Conservation (phyloP, 805 yeast genomes). For the Candida arabinofermentans region DNA sequence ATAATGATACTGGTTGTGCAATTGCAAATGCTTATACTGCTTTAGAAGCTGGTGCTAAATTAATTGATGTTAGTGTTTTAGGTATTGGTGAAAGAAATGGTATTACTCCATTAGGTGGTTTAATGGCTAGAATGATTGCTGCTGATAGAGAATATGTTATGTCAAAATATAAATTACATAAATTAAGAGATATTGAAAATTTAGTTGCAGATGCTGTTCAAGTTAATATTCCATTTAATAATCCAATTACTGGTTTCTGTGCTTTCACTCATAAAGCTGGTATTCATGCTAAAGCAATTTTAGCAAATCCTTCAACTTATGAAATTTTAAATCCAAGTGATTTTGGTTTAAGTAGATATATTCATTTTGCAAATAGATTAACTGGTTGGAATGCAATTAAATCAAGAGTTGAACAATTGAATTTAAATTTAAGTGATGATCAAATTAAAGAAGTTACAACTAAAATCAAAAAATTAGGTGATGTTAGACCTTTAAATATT, state of each 20-base stretch:
- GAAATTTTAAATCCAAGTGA: slow-evolving; percentile 93
- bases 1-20: slow-evolving; percentile 98
- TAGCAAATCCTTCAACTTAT: slow-evolving; percentile 98
- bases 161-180: slow-evolving; percentile 91
- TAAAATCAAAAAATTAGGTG: slow-evolving; percentile 92
- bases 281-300: slow-evolving; percentile 96
- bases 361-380: slow-evolving; percentile 95
- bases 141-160: slow-evolving; percentile 96
- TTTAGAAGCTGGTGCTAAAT: slow-evolving; percentile 93
- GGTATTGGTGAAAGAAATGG: slow-evolving; percentile 99
- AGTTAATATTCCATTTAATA: slow-evolving; percentile 95
- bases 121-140: slow-evolving; percentile 99
- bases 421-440: slow-evolving; percentile 82
- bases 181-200: slow-evolving; percentile 92
- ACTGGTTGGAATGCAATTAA: slow-evolving; percentile 99
- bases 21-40: slow-evolving; percentile 98
- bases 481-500: slow-evolving; percentile 87
- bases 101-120: slow-evolving; percentile 94
- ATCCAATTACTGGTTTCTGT: slow-evolving; percentile 98
- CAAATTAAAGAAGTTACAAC: slow-evolving; percentile 93
- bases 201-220: slow-evolving; percentile 96
- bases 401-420: slow-evolving; percentile 95
- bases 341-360: slow-evolving; percentile 93
- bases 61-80: slow-evolving; percentile 90
- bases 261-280: slow-evolving; percentile 99